Conservation (phyloP, 495 filamentous ascomycete genomes). For the Aspergillus homomorphus region DNA sequence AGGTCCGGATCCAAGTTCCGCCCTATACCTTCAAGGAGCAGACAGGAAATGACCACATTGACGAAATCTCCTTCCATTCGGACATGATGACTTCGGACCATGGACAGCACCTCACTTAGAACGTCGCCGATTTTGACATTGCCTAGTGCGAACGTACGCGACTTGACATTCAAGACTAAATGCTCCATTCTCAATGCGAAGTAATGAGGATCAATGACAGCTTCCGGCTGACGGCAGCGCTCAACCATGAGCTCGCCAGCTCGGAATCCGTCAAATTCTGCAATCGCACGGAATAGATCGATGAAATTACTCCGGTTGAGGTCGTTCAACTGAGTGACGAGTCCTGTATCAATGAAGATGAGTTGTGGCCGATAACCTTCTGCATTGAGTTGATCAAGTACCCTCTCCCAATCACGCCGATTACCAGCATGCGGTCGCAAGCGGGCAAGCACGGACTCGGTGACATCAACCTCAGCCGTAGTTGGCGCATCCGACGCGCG, state of each 20-base stretch:
- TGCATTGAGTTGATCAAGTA: constrained; percentile 73
- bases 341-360: constrained; percentile 95
- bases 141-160: constrained; percentile 83
- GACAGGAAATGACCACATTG: constrained; percentile 93
- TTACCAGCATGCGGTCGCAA: constrained; percentile 68
- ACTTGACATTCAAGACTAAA: constrained; percentile 85
- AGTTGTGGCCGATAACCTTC: constrained; percentile 93
- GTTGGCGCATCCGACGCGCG: constrained; percentile 53
- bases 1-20: constrained; percentile 79
- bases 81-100: constrained; percentile 94
- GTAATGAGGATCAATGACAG: constrained; percentile 80
- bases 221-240: constrained; percentile 84
- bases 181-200: constrained; percentile 97
- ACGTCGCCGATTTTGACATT: constrained; percentile 97
- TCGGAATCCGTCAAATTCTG: constrained; percentile 95
- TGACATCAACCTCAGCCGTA: constrained; percentile 64
- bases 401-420: constrained; percentile 64
- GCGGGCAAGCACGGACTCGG: constrained; percentile 76
- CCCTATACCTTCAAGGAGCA: constrained; percentile 93
- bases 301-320: constrained; percentile 88
- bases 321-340: constrained; percentile 90
- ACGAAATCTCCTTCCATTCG: constrained; percentile 97
- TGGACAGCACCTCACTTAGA: constrained; percentile 79
- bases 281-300: constrained; percentile 91
- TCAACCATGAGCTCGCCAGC: constrained; percentile 96